These are phyloP conservation scores for Zasmidium cellare DNA, from an alignment of 2,329 filamentous ascomycete genomes.

Conservation along the genomic window DNA sequence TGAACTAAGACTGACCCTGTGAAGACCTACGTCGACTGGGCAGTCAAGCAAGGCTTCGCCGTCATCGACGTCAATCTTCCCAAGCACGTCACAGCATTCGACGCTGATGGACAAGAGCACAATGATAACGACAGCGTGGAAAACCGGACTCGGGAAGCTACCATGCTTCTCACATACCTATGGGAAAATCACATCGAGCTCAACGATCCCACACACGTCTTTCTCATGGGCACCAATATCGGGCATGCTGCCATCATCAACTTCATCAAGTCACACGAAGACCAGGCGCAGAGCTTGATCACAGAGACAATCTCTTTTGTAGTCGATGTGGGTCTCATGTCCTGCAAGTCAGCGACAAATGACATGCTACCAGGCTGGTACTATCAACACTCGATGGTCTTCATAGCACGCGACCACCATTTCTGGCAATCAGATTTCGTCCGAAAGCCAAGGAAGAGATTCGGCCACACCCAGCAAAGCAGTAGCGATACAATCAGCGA, in stretches of 20 bases:
- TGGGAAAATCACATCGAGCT: conserved; percentile 98
- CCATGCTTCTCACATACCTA: conserved; percentile 78
- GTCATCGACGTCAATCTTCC: conserved; percentile 93
- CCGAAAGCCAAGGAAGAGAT: conserved; percentile 57
- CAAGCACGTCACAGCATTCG: conserved; percentile 65
- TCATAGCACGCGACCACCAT: conserved; percentile 71
- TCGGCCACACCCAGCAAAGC: conserved; percentile 55
- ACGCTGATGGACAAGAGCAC: conserved; percentile 36
- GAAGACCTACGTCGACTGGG: conserved; percentile 82
- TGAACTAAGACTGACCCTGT: conserved; percentile 72
- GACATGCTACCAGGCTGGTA: conserved; percentile 86
- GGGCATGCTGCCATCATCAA: conserved; percentile 82
- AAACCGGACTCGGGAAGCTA: conserved; percentile 48
- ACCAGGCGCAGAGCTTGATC: conserved; percentile 65
- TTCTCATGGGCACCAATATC: conserved; percentile 86
- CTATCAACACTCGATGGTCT: conserved; percentile 75
- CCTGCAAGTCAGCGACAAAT: conserved; percentile 64
- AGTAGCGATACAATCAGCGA: conserved; percentile 50
- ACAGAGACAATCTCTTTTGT: conserved; percentile 80
- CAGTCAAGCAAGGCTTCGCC: conserved; percentile 70
- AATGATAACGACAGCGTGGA: conserved; percentile 50
- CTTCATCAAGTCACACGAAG: conserved; percentile 69
- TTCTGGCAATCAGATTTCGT: conserved; percentile 68
- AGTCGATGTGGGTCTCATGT: conserved; percentile 69
- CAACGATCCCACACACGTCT: conserved; percentile 68